phyloP scores from a whole-genome alignment of 2,329 filamentous ascomycete species.

The Ilyonectria destructans region DNA sequence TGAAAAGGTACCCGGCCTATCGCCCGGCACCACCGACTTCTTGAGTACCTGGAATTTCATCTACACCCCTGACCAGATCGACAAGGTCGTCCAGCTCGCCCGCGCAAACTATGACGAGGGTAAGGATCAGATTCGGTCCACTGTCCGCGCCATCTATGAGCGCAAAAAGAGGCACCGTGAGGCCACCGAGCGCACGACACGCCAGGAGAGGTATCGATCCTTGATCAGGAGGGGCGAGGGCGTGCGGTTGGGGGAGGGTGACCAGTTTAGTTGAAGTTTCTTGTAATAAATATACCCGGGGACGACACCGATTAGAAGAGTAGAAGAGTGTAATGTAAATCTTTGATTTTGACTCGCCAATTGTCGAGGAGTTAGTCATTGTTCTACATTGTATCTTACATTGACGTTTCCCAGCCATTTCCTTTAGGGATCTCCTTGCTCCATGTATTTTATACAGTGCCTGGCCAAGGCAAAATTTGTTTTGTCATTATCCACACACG shows the following conservation, averaged over 20 bases:
- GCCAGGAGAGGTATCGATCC: constrained; percentile 61
- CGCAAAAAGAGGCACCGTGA: constrained; percentile 83
- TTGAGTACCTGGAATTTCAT: constrained; percentile 99
- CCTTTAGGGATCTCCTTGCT: constrained; percentile 43
- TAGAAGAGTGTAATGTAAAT: constrained; percentile 38
- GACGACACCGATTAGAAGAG: constrained; percentile 50
- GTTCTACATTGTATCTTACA: constrained; percentile 61
- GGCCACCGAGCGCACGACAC: constrained; percentile 63
- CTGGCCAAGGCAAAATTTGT: constrained; percentile 47
- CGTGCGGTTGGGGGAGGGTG: constrained; percentile 73
- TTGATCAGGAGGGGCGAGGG: constrained; percentile 66
- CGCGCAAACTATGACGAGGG: constrained; percentile 91
- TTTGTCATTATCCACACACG: constrained; percentile 48
- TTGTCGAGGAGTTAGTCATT: constrained; percentile 50
- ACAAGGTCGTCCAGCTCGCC: constrained; percentile 86
- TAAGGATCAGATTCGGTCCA: constrained; percentile 81
- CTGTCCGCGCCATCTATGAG: constrained; percentile 92
- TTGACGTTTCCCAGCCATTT: constrained; percentile 47
- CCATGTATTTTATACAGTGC: constrained; percentile 54
- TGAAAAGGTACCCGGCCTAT: constrained; percentile 83
- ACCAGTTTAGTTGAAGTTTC: constrained; percentile 72
- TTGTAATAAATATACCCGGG: constrained; percentile 35
- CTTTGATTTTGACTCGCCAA: constrained; percentile 46
- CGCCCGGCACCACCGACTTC: constrained; percentile 87
- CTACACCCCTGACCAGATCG: constrained; percentile 92